Evolutionary conservation across 1,139 yeast genomes (phyloP).

Genomic region (Diutina sp.): DNA sequence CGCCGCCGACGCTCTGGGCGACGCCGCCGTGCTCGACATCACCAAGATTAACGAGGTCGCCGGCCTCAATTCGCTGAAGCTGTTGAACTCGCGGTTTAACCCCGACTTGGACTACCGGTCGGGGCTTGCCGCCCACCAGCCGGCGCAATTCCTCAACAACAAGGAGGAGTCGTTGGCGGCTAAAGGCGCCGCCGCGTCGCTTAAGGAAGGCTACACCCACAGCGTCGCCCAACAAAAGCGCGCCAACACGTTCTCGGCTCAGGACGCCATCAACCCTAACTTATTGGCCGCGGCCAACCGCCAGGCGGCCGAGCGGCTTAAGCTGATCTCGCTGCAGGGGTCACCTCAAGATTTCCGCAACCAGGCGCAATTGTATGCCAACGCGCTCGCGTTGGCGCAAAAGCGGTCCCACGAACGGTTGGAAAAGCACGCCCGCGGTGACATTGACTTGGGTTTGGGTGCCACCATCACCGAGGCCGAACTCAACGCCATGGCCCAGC

Average conservation of each 20-base stretch:
- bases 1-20: not conserved
- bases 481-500: conserved; percentile 70
- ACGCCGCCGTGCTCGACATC: conserved; percentile 18
- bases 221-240: conserved; percentile 17
- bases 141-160: conserved; percentile 16
- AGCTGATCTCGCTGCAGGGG: conserved; percentile 19
- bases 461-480: conserved; percentile 64
- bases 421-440: conserved; percentile 32
- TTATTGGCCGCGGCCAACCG: conserved; percentile 51
- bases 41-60: conserved; percentile 31
- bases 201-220: conserved; percentile 15
- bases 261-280: conserved; percentile 36
- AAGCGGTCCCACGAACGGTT: conserved; percentile 45
- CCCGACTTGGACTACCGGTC: conserved; percentile 32
- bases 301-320: conserved; percentile 42
- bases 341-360: conserved; percentile 23
- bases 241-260: conserved; percentile 23
- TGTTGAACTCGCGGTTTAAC: conserved; percentile 30
- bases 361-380: conserved; percentile 32
- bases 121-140: conserved; percentile 17
- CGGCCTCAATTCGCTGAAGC: conserved; percentile 27
- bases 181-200: conserved; percentile 24
- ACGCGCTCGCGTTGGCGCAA: conserved; percentile 55
- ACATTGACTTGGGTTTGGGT: conserved; percentile 83
- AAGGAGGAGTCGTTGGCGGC: conserved; percentile 25